These are phyloP conservation scores for Ganoderma sinense DNA, from an alignment of 1,284 basidiomycete species.

Conservation along the genomic window DNA sequence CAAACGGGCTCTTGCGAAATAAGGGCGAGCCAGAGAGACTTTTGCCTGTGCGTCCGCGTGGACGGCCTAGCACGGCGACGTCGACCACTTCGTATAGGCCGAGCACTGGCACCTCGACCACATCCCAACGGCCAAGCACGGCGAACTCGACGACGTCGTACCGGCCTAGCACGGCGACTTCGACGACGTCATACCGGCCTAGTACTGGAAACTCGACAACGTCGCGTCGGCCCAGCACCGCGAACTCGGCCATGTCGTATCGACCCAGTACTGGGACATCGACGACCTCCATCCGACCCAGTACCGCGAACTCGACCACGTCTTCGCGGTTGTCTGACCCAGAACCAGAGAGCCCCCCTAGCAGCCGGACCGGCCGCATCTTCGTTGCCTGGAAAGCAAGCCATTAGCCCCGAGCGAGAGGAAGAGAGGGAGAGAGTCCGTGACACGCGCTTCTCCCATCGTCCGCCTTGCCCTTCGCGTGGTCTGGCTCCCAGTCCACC, in stretches of 20 bases:
- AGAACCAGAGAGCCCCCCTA: constrained; percentile 17
- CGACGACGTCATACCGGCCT: not conserved
- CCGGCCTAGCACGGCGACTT: not conserved
- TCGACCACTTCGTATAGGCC: constrained; percentile 6
- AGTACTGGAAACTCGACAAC: not conserved
- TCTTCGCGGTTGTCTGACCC: constrained; percentile 13
- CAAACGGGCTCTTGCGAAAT: not conserved
- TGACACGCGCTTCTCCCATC: not conserved
- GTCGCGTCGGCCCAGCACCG: not conserved
- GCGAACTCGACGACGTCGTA: not conserved
- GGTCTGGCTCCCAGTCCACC: not conserved
- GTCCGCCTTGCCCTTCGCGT: constrained; percentile 8
- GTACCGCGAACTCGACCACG: constrained; percentile 4
- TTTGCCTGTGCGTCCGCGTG: constrained; percentile 1
- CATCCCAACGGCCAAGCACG: not conserved
- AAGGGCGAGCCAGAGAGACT: constrained; percentile 9
- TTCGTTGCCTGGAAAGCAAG: constrained; percentile 32
- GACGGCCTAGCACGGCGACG: constrained; percentile 5
- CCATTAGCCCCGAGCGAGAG: not conserved
- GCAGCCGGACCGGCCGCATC: constrained; percentile 29
- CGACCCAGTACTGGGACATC: not conserved
- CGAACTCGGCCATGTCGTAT: not conserved
- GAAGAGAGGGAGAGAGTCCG: not conserved
- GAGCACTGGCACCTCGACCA: constrained; percentile 6
- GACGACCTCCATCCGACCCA: not conserved